Evolutionary conservation across 1,284 basidiomycete species (phyloP), one percentile per base, ranked within the genome.

Genomic region (Schizopora paradoxa): DNA sequence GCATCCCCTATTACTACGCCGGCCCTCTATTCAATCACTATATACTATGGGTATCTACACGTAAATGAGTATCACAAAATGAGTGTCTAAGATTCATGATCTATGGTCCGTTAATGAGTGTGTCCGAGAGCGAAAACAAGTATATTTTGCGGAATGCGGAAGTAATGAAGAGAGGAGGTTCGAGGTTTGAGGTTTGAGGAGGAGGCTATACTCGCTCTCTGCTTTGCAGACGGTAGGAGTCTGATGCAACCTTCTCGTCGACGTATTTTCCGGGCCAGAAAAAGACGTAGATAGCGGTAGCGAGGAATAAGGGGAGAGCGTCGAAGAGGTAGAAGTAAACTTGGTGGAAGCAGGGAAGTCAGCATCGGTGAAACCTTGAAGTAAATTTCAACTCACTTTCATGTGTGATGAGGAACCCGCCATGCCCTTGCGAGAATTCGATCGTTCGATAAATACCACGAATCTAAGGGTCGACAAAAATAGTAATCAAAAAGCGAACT

Each of bases 401-500:
- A 51, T 65, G 62, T 2, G 63, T 68, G 6, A 64, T 55, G 18
- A 69, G 57, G 47, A 63, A 65, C 3, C 67, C 67, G 10, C 55
- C 58, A 47, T 62, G 65, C 22, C 67, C 67, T 54, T 69, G 54
- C 23, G 57, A 57, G 6, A 66, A 54, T 52, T 69, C 67, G 41
- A 64, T 58, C 1, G 62, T 63, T 26, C 67, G 58, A 55, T 63
- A 69, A 22, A 66, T 54, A 35, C 59, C 62, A 57, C 67, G 61
- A 44, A 68, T 64, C 60, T 62, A 34, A 28, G 14, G 25, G 3
- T 23, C 41, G 14, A 34, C 19, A 16, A 3, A 14, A 10, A 44
- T 1, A 21, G 3, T 7, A 6, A n/a, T 32, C n/a, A 21, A 6
- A 16, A 16, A 25, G 26, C 16, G 7, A 27, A 26, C 3, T 6